Base-by-base conservation (phyloP, 345 rosid genomes). In the Salix dunnii region DNA sequence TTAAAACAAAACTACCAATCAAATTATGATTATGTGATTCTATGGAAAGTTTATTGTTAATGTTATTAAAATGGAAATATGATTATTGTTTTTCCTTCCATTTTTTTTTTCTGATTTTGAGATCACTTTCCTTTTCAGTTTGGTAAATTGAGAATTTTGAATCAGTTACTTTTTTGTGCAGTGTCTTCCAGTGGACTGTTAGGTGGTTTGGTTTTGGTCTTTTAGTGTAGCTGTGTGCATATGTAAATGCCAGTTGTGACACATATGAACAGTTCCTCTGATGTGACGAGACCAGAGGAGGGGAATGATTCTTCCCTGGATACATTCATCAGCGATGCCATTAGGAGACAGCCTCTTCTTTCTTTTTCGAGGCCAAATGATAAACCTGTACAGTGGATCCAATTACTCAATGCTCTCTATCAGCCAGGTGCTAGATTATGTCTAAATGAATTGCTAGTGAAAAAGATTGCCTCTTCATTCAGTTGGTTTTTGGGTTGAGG, bases 301-400 rank as follows among this genome's bases (percentile, higher is more conserved):
- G 92, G 90, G 30, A 90, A 87, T 81, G 93, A 96, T 78, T 86
- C 97, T 80, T 86, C 97, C 76, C 83, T 85, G 25, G 97, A 89
- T 68, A 85, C 91, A 68, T 71, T 90, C 27, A 81, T 88, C 79
- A 86, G 88, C 79, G 85, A 88, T 79, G 86, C 90, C 10, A 88
- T 87, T 76, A 92, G 94, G 71, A 92, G 87, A 68, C 97, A 94
- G 77, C 87, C 98, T 66, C 88, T 85, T 75, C 84, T 89, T 73
- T 86, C 97, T 43, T 86, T 88, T 86, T 86, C 91, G 11, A 88
- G 90, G 85, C 83, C 91, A 33, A 90, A 84, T n/a, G 91, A 88
- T 71, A 91, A 74, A 81, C 89, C 94, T 7, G 89, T 90, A 35
- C 98, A 92, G 85, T 94, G 90, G 89, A 84, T 96, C 77, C 98